Evolutionary conservation across 1,284 basidiomycete species (phyloP).

Genomic region (Ceratobasidium sp.): DNA sequence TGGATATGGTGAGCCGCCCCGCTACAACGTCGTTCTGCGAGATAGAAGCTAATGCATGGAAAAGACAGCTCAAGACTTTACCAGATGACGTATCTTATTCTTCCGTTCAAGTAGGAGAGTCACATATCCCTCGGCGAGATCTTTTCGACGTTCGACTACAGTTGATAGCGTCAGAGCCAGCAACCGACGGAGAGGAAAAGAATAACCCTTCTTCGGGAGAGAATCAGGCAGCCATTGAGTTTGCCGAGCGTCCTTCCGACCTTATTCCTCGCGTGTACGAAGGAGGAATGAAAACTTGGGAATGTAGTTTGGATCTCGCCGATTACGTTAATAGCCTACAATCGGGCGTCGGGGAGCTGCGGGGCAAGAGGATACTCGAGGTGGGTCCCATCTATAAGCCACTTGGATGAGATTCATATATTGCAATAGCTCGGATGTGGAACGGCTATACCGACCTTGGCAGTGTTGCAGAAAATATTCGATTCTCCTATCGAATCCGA

Average conservation of each 20-base stretch:
- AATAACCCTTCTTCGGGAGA: constrained; percentile 20
- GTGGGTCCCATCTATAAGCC: constrained; percentile 50
- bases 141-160: constrained; percentile 95
- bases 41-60: not conserved
- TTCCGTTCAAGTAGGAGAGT: constrained; percentile 40
- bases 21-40: not conserved
- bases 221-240: constrained; percentile 49
- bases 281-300: constrained; percentile 98
- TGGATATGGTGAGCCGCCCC: not conserved
- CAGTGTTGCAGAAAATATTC: constrained; percentile 71
- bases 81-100: constrained; percentile 50
- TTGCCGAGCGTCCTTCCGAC: constrained; percentile 84
- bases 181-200: constrained; percentile 21
- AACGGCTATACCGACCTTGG: constrained; percentile 84
- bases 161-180: constrained; percentile 64
- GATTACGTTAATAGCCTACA: constrained; percentile 50
- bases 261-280: constrained; percentile 93
- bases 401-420: not conserved
- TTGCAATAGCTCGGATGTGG: constrained; percentile 87
- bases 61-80: constrained; percentile 46
- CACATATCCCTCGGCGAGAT: constrained; percentile 76
- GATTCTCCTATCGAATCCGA: constrained; percentile 39
- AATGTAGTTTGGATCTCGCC: constrained; percentile 90
- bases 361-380: constrained; percentile 67
- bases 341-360: constrained; percentile 41